Conservation (phyloP, 2,329 filamentous ascomycete species). For the Zymoseptoria tritici region DNA sequence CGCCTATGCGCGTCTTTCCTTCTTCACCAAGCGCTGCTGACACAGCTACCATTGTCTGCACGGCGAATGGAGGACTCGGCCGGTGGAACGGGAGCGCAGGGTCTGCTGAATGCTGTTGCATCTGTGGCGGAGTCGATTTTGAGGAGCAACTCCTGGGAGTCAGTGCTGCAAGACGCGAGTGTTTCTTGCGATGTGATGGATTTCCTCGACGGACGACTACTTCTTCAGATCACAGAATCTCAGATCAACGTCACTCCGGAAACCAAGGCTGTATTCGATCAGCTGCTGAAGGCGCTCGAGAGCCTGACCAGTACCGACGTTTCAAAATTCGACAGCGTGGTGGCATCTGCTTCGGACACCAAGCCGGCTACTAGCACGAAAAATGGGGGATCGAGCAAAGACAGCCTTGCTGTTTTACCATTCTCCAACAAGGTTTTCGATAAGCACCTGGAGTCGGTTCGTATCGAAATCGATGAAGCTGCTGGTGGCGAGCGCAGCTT, state of each 20-base stretch:
- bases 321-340: not conserved
- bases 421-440: conserved; percentile 44
- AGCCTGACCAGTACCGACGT: conserved; percentile 3
- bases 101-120: conserved; percentile 29
- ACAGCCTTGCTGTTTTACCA: conserved; percentile 33
- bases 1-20: conserved; percentile 20
- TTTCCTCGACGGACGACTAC: conserved; percentile 49
- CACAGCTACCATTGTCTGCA: conserved; percentile 24
- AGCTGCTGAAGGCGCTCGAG: conserved; percentile 18
- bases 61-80: conserved; percentile 19
- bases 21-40: conserved; percentile 26
- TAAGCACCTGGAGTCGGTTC: conserved; percentile 39
- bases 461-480: conserved; percentile 31
- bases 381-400: conserved; percentile 2
- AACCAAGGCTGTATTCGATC: conserved; percentile 17
- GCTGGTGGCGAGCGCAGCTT: conserved; percentile 26
- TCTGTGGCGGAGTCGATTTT: conserved; percentile 32
- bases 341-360: not conserved
- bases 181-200: conserved; percentile 45
- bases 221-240: conserved; percentile 22
- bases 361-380: not conserved
- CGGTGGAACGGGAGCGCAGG: conserved; percentile 8
- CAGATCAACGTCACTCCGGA: conserved; percentile 10
- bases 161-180: conserved; percentile 15
- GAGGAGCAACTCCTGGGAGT: conserved; percentile 31